These are phyloP conservation scores for Fraxinus dipetala DNA, from an alignment of 305 asterid species.

Conservation along the genomic window DNA sequence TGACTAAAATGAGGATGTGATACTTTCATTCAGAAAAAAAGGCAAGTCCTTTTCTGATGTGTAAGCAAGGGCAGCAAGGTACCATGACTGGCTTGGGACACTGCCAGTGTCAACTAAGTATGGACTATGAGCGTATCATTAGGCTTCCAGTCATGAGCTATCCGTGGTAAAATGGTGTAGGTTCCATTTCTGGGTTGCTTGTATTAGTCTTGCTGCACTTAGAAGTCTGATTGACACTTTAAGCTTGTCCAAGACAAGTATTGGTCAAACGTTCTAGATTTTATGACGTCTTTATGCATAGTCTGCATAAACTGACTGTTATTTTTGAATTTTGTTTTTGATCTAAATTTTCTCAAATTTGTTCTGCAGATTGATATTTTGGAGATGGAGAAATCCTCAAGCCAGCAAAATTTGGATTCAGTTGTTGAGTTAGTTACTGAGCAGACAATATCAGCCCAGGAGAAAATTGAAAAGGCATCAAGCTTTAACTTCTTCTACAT, in stretches of 20 bases:
- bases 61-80: not conserved
- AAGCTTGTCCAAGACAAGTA: not conserved
- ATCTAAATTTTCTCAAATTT: constrained; percentile 21
- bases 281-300: constrained; percentile 12
- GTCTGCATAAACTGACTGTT: constrained; percentile 4
- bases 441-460: constrained; percentile 56
- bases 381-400: constrained; percentile 82
- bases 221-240: constrained; percentile 17
- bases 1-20: not conserved
- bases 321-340: constrained; percentile 16
- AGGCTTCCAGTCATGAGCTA: not conserved
- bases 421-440: constrained; percentile 59
- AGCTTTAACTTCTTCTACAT: constrained; percentile 12
- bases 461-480: constrained; percentile 67
- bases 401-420: constrained; percentile 63
- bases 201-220: not conserved
- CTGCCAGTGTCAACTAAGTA: not conserved
- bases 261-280: not conserved
- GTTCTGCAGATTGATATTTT: constrained; percentile 54
- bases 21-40: constrained; percentile 14
- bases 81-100: not conserved
- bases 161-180: not conserved
- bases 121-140: not conserved
- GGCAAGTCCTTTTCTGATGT: not conserved
- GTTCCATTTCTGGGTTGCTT: constrained; percentile 7